Percentiles rank a stretch among this genome's conserved stretches.
Evolutionary conservation across 179 eudicot genomes (phyloP).

Genomic region (Monotropa hypopitys): DNA sequence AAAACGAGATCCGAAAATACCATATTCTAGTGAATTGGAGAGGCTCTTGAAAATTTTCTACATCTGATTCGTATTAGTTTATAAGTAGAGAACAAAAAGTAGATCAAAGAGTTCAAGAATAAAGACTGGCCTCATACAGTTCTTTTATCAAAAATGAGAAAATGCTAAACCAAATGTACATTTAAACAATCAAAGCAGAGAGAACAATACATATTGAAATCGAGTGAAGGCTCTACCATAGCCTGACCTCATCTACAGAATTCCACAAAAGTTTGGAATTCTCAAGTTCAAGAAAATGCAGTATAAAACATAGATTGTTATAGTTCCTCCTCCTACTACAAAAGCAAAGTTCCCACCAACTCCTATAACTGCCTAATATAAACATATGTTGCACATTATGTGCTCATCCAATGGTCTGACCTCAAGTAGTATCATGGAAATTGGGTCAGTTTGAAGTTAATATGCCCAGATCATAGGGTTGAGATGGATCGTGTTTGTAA

Average conservation of each 20-base stretch:
- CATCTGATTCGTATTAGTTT: not conserved
- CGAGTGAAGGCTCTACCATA: not conserved
- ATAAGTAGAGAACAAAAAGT: not conserved
- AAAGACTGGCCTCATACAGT: too few relatives aligned
- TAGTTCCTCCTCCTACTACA: not conserved
- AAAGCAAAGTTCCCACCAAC: not conserved
- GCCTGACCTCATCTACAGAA: not conserved
- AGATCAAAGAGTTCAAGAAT: not conserved
- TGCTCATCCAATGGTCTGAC: not conserved
- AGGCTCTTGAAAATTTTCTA: not conserved
- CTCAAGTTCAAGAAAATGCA: not conserved
- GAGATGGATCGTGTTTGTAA: not conserved
- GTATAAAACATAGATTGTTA: not conserved
- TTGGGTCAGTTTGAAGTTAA: not conserved
- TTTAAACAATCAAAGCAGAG: not conserved
- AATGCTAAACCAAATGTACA: too few relatives aligned
- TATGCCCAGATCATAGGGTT: not conserved
- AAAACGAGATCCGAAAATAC: not conserved
- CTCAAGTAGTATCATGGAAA: constrained; percentile 12
- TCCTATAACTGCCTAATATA: not conserved
- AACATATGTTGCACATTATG: not conserved
- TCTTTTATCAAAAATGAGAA: not conserved
- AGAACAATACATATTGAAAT: not conserved
- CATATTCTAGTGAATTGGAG: not conserved
- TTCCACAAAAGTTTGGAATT: not conserved